phyloP scores from a whole-genome alignment of 768 basidiomycete species.

The Amanita exitialis region DNA sequence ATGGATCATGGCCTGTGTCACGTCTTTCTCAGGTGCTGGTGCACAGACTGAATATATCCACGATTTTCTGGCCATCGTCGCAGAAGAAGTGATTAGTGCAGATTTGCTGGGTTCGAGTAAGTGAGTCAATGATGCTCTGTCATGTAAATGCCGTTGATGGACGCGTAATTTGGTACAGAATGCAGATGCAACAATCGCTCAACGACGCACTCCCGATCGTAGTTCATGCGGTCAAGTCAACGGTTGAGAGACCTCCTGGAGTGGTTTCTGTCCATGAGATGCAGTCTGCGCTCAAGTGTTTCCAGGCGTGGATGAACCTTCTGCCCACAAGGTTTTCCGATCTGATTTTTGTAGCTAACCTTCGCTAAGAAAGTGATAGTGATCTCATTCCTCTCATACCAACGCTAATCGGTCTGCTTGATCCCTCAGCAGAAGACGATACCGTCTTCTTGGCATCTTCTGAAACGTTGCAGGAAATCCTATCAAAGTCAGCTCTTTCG shows the following conservation, averaged over 20 bases:
- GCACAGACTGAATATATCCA: constrained; percentile 51
- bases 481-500: constrained; percentile 63
- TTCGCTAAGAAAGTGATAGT: constrained; percentile 22
- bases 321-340: constrained; percentile 54
- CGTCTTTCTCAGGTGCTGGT: constrained; percentile 49
- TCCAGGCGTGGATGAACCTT: constrained; percentile 75
- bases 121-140: constrained; percentile 31
- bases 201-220: constrained; percentile 63
- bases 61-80: constrained; percentile 74
- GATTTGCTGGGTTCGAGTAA: constrained; percentile 66
- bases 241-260: constrained; percentile 33
- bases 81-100: constrained; percentile 71
- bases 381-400: constrained; percentile 63
- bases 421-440: constrained; percentile 40
- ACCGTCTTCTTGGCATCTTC: constrained; percentile 53
- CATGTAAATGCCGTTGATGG: not conserved
- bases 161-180: constrained; percentile 24
- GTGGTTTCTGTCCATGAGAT: constrained; percentile 35
- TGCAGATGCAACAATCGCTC: constrained; percentile 55
- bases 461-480: constrained; percentile 68
- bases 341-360: constrained; percentile 5
- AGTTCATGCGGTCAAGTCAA: constrained; percentile 50
- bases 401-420: constrained; percentile 54
- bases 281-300: constrained; percentile 64
- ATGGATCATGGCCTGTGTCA: constrained; percentile 63